A percentile compares a stretch with the other conserved stretches of the same genome.
These are phyloP conservation scores for Aspergillus flavus DNA, from an alignment of 2,329 filamentous ascomycete genomes.

Conservation along the genomic window DNA sequence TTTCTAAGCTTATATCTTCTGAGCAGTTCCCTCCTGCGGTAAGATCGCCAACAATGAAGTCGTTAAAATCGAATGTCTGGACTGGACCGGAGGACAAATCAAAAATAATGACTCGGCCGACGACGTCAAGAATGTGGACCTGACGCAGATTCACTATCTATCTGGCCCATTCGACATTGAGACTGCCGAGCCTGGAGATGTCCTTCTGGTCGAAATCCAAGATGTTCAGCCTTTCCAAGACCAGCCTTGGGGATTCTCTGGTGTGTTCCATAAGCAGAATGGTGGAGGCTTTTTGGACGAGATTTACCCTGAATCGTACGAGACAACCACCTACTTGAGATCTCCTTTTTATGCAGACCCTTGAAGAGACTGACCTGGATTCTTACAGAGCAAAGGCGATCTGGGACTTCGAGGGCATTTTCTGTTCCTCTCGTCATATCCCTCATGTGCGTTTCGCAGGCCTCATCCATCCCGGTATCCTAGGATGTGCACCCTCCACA, in stretches of 20 bases:
- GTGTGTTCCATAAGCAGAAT: slow-evolving; percentile 76
- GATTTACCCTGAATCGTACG: slow-evolving; percentile 78
- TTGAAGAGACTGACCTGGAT: neutral
- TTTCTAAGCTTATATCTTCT: neutral
- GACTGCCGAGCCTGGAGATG: slow-evolving; percentile 79
- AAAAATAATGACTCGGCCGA: slow-evolving; percentile 88
- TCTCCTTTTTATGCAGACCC: neutral
- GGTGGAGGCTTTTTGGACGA: slow-evolving; percentile 89
- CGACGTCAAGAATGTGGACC: slow-evolving; percentile 80
- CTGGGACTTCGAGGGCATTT: slow-evolving; percentile 77
- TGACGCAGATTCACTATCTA: slow-evolving; percentile 84
- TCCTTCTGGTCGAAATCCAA: slow-evolving; percentile 85
- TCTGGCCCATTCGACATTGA: slow-evolving; percentile 88
- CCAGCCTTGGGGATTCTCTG: slow-evolving; percentile 87
- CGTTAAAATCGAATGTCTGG: slow-evolving; percentile 90
- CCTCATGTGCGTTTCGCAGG: slow-evolving; percentile 85
- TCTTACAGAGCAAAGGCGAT: slow-evolving; percentile 64
- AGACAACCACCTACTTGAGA: neutral
- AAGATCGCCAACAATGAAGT: slow-evolving; percentile 81
- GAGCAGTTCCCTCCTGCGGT: slow-evolving; percentile 69
- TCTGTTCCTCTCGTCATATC: slow-evolving; percentile 83
- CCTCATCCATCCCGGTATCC: slow-evolving; percentile 86
- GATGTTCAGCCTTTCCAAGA: slow-evolving; percentile 88
- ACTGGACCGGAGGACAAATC: slow-evolving; percentile 80
- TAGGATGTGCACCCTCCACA: slow-evolving; percentile 82